Base-by-base conservation (phyloP, 2,329 filamentous ascomycete genomes). In the Davidsoniella virescens region DNA sequence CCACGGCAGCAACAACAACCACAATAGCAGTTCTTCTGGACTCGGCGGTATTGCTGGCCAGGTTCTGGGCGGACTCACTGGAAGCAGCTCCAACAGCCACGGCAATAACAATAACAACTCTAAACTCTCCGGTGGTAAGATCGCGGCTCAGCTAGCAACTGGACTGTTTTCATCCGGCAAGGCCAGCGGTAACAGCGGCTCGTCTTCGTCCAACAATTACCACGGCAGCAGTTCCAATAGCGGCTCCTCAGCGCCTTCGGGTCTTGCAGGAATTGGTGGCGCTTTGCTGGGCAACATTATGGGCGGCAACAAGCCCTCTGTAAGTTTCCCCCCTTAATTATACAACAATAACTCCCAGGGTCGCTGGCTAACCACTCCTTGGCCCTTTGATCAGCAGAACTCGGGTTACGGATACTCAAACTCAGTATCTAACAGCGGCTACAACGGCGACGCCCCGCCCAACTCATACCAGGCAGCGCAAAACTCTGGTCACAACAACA, bases 321-420 rank as follows among this genome's bases (percentile, higher is more conserved):
- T 64, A 62, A 54, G 63, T 63, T 33, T 12, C 16, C 8, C 33
- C 17, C 18, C 18, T 16, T 42, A 2, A 10, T 14, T n/a, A 6
- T 5, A 14, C 20, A 14, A 5, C 40, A 8, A 5, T 17, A 8
- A 1, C 44, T 25, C 14, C n/a, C n/a, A 18, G 18, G 43, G 18
- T 41, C 14, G 12, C 47, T 51, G 45, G 12, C 47, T 51, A 49
- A 45, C 12, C n/a, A n/a, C 12, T 29, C 26, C 5, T 25, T 65
- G 41, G 57, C 57, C 47, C 56, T 58, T 20, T 52, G 62, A 49
- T 40, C 64, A 42, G 52, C 55, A 73, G 67, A 66, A 67, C 53
- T 70, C 77, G 55, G 75, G 72, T 59, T 85, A 75, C 59, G 80
- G 78, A 29, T 82, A 82, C 61, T 76, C 75, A 18, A 73, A 73